phyloP scores from a whole-genome alignment of 345 rosid species.

The Eucalyptus virginea region DNA sequence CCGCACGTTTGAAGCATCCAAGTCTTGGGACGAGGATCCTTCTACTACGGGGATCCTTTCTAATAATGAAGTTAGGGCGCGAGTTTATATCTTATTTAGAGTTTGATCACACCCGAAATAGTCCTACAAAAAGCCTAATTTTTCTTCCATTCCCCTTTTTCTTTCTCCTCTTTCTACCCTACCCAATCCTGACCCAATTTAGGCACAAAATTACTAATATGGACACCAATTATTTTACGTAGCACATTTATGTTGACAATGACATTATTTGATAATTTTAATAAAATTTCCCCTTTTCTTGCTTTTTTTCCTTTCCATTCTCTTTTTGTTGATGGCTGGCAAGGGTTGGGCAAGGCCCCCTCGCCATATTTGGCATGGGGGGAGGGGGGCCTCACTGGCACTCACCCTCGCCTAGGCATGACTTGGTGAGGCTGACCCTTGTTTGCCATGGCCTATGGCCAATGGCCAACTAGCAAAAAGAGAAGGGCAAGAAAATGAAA shows the following conservation, averaged over 20 bases:
- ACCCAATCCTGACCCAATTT: neutral
- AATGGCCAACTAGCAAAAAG: neutral
- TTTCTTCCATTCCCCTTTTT: neutral
- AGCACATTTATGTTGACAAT: too few relatives aligned
- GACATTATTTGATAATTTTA: too few relatives aligned
- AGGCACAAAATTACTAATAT: too few relatives aligned
- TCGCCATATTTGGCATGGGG: neutral
- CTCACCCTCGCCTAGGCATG: neutral
- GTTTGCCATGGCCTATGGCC: rapidly evolving
- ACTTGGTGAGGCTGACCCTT: neutral
- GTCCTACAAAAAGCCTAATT: neutral
- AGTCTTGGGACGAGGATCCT: neutral
- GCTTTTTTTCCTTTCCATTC: too few relatives aligned
- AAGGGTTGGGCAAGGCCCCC: too few relatives aligned
- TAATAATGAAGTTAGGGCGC: neutral
- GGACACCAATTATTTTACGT: rapidly evolving
- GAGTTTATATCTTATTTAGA: neutral
- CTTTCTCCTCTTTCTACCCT: neutral
- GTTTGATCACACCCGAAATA: neutral
- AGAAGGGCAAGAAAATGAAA: too few relatives aligned
- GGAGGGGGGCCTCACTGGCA: rapidly evolving
- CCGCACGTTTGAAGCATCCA: neutral
- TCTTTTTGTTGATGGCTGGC: too few relatives aligned
- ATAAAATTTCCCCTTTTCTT: too few relatives aligned
- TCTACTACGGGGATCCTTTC: neutral